Evolutionary conservation across 495 filamentous ascomycete genomes (phyloP).

Genomic region (Podospora pseudocomata): DNA sequence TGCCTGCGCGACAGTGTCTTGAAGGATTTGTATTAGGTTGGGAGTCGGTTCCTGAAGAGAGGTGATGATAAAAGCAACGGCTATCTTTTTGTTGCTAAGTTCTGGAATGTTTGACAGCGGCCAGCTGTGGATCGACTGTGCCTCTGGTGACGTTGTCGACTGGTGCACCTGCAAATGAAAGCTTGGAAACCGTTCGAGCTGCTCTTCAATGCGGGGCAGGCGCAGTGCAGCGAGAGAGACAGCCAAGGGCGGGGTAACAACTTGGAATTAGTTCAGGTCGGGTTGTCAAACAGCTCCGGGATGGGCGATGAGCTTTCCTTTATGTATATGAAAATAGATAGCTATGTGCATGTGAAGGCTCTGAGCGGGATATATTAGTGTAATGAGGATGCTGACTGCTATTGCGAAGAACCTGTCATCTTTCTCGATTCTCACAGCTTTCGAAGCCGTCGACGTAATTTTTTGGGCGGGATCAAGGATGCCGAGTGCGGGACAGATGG

Average conservation of each 20-base stretch:
- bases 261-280: background rate
- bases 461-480: slow-evolving; percentile 25
- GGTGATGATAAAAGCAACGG: background rate
- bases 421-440: background rate
- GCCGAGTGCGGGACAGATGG: slow-evolving; percentile 16
- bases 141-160: slow-evolving; percentile 9
- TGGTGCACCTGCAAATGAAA: background rate
- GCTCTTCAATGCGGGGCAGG: slow-evolving; percentile 23
- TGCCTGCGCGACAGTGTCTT: background rate
- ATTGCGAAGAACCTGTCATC: background rate
- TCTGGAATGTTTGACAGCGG: background rate
- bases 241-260: slow-evolving; percentile 23
- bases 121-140: slow-evolving; percentile 5
- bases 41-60: background rate
- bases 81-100: background rate
- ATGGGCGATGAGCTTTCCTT: background rate
- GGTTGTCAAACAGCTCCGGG: background rate
- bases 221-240: slow-evolving; percentile 1
- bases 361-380: background rate
- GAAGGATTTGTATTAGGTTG: background rate
- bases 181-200: slow-evolving; percentile 7
- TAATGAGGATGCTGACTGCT: background rate
- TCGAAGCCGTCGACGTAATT: slow-evolving; percentile 30
- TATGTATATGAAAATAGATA: background rate
- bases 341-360: background rate